Evolutionary conservation across 2,329 filamentous ascomycete species (phyloP).

Genomic region (Emmonsiellopsis sp.): DNA sequence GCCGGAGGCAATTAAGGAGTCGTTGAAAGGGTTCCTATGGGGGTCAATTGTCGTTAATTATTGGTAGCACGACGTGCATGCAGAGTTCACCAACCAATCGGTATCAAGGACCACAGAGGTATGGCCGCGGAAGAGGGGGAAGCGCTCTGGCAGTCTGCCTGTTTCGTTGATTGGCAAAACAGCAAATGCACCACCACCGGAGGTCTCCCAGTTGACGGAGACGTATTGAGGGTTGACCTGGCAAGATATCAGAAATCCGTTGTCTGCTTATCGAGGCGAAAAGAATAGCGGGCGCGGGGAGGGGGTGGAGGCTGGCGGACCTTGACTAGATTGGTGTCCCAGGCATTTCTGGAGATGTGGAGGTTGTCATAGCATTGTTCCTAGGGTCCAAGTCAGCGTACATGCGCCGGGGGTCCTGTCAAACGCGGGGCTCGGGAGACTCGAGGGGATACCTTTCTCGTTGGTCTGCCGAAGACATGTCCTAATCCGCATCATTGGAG

Average conservation of each 20-base stretch:
- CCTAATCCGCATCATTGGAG: conserved; percentile 46
- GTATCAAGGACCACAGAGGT: conserved; percentile 93
- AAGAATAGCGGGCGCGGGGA: conserved; percentile 6
- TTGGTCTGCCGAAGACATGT: conserved; percentile 95
- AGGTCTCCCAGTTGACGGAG: conserved; percentile 96
- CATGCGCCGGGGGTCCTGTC: not conserved
- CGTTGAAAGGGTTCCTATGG: conserved; percentile 86
- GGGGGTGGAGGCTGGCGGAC: conserved; percentile 41
- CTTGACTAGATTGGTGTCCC: conserved; percentile 98
- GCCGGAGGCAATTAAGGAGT: conserved; percentile 81
- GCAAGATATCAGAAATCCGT: conserved; percentile 4
- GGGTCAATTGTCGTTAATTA: conserved; percentile 10
- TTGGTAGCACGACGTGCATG: conserved; percentile 1
- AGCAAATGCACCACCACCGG: conserved; percentile 91
- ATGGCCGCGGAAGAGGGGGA: conserved; percentile 92
- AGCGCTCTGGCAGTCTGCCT: conserved; percentile 82
- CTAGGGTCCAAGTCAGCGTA: conserved; percentile 24
- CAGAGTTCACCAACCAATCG: conserved; percentile 62
- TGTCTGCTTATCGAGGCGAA: conserved; percentile 2
- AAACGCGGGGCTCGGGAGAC: not conserved
- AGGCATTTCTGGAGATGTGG: conserved; percentile 94
- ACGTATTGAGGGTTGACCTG: conserved; percentile 93
- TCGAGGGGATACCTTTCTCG: conserved; percentile 56
- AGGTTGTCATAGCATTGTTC: conserved; percentile 99
- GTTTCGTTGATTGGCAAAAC: conserved; percentile 85